Conservation (phyloP, 1,139 yeast species). For the Suhomyces ambrosiae region DNA sequence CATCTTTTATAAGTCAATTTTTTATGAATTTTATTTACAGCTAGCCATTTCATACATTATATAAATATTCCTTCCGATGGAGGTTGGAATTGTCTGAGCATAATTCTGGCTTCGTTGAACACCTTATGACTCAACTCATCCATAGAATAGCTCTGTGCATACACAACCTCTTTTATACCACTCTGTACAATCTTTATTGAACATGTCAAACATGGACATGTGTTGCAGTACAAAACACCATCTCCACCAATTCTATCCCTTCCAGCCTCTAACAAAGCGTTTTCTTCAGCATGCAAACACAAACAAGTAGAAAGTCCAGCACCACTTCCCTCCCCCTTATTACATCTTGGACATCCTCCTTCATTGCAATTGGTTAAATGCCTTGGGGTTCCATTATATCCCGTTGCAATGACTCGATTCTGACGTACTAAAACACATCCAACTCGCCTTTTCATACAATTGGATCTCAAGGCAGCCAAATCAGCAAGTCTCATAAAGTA, state of each 20-base stretch:
- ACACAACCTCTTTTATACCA: conserved; percentile 91
- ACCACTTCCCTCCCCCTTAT: conserved; percentile 66
- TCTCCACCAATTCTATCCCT: conserved; percentile 65
- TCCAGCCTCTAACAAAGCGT: conserved; percentile 92
- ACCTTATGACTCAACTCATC: conserved; percentile 73
- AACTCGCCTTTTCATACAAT: conserved; percentile 95
- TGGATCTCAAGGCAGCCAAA: conserved; percentile 87
- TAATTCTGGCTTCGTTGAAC: conserved; percentile 71
- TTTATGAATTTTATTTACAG: no score
- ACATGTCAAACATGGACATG: conserved; percentile 97
- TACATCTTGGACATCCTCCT: conserved; percentile 93
- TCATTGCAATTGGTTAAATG: conserved; percentile 86
- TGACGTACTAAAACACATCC: conserved; percentile 94
- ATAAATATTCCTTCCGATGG: conserved; percentile 52
- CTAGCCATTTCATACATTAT: no score
- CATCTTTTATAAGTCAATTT: neutral
- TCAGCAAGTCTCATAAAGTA: conserved; percentile 93
- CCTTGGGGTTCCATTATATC: conserved; percentile 96
- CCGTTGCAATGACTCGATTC: conserved; percentile 88
- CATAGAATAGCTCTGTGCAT: conserved; percentile 91
- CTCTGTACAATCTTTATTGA: conserved; percentile 92
- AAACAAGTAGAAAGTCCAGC: conserved; percentile 73
- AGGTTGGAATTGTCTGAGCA: conserved; percentile 71
- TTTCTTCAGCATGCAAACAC: conserved; percentile 96
- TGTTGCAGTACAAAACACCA: conserved; percentile 81